Conservation (phyloP, 202 grass and related monocot species). For the Elaeis oleifera region DNA sequence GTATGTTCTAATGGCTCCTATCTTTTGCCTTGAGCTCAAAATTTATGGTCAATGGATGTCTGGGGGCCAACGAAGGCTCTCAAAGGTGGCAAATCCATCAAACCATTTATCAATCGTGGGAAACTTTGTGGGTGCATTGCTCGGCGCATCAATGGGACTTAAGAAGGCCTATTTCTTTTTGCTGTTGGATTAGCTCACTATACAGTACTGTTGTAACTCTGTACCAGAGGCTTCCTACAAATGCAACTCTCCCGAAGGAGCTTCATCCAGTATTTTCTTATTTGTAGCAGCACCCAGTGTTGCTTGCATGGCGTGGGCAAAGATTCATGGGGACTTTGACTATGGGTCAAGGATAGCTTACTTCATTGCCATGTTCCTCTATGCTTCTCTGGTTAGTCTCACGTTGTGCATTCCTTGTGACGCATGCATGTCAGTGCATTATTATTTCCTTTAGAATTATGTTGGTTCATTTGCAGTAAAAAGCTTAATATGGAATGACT, state of each 20-base stretch:
- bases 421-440: no score
- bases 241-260: conserved; percentile 70
- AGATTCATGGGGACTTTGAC: conserved; percentile 67
- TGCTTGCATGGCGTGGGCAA: conserved; percentile 69
- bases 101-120: conserved; percentile 85
- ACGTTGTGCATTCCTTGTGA: not conserved
- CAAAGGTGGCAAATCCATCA: conserved; percentile 67
- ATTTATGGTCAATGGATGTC: conserved; percentile 96
- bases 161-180: conserved; percentile 75
- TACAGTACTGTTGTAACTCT: conserved; percentile 78
- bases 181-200: conserved; percentile 78
- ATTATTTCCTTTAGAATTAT: no score
- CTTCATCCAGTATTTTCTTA: conserved; percentile 88
- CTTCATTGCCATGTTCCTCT: conserved; percentile 79
- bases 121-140: conserved; percentile 82
- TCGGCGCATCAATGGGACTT: conserved; percentile 69
- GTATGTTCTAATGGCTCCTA: conserved; percentile 76
- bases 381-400: conserved; percentile 50
- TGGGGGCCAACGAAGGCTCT: conserved; percentile 66
- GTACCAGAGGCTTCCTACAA: conserved; percentile 80
- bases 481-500: no score
- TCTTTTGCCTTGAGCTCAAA: conserved; percentile 80
- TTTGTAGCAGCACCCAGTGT: conserved; percentile 89
- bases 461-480: no score
- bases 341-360: conserved; percentile 50